These are phyloP conservation scores for Saturnispora sanitii DNA, from an alignment of 805 yeast species.

Conservation along the genomic window DNA sequence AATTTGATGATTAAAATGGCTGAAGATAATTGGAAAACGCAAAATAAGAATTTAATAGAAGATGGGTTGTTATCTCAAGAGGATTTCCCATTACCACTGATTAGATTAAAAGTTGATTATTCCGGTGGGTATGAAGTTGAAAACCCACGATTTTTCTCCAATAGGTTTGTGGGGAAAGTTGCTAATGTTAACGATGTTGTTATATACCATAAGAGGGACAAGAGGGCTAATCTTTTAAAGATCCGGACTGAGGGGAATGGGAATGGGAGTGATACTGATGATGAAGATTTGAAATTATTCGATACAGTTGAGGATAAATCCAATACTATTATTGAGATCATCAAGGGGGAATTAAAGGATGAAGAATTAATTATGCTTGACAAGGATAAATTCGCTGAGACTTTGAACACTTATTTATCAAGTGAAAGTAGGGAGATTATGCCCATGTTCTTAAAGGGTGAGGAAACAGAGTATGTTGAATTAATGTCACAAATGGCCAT, in stretches of 20 bases:
- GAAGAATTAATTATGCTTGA: slow-evolving; percentile 62
- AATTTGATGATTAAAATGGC: slow-evolving; percentile 60
- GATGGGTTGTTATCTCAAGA: slow-evolving; percentile 23
- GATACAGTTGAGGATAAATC: slow-evolving; percentile 19
- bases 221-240: slow-evolving; percentile 10
- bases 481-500: slow-evolving; percentile 36
- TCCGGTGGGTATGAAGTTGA: slow-evolving; percentile 88
- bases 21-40: slow-evolving; percentile 34
- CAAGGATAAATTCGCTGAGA: slow-evolving; percentile 63
- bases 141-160: slow-evolving; percentile 80
- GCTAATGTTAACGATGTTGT: slow-evolving; percentile 89
- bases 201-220: slow-evolving; percentile 45
- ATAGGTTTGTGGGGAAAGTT: slow-evolving; percentile 79
- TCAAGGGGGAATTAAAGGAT: slow-evolving; percentile 51
- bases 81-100: slow-evolving; percentile 66
- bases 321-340: slow-evolving; percentile 35
- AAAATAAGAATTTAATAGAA: slow-evolving; percentile 21
- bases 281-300: slow-evolving; percentile 8
- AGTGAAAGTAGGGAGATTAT: slow-evolving; percentile 3
- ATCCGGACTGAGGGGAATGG: background rate
- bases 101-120: slow-evolving; percentile 79
- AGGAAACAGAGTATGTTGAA: slow-evolving; percentile 43
- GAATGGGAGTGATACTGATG: background rate
- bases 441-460: slow-evolving; percentile 44
- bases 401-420: slow-evolving; percentile 22